Evolutionary conservation across 176 grass and related monocot species (phyloP), one percentile per base, ranked within the genome.

Genomic region (Eleusine indica): DNA sequence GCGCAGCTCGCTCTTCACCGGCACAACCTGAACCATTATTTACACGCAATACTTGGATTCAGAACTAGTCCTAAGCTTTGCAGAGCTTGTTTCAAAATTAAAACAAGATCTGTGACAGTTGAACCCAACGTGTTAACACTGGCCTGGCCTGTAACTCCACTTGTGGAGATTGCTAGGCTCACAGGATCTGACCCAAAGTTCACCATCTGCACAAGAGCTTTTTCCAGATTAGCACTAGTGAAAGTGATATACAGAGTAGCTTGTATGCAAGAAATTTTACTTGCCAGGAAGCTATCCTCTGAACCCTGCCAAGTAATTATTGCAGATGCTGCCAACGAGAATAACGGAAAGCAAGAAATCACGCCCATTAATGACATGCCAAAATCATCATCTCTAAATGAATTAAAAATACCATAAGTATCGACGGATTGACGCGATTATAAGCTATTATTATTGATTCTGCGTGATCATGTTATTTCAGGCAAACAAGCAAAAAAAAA

Each of bases 171-270:
- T 28, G 82, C 85, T 39, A 95, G 70, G 80, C 73, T 93, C 40
- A 93, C 88, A 14, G 41, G 32, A 75, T 84, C 87, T 13, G 73
- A 86, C 48, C 92, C 95, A 68, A 93, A 97, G 79, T 97, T 97
- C 4, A 97, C 71, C 43, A 97, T 85, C 95, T 97, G 80, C 25
- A 25, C 83, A 87, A 63, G 40, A 75, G 41, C 7, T 25, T 49
- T 76, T 15, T 29, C 2, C 13, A 84, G 47, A 52, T 74, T 0
- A 71, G 35, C 64, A 48, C 69, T 44, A 6, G 43, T 25, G 29
- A 47, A 6, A 40, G 56, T 41, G 21, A 70, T n/a, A 11, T 18
- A 6, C 0, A 49, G 0, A 13, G 13, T 71, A 70, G 28, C 28
- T 38, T 83, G 11, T 0, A 39, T 68, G 29, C 13, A 7, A 40